phyloP scores from a whole-genome alignment of 2,329 filamentous ascomycete species.

The Pseudogymnoascus sp. region DNA sequence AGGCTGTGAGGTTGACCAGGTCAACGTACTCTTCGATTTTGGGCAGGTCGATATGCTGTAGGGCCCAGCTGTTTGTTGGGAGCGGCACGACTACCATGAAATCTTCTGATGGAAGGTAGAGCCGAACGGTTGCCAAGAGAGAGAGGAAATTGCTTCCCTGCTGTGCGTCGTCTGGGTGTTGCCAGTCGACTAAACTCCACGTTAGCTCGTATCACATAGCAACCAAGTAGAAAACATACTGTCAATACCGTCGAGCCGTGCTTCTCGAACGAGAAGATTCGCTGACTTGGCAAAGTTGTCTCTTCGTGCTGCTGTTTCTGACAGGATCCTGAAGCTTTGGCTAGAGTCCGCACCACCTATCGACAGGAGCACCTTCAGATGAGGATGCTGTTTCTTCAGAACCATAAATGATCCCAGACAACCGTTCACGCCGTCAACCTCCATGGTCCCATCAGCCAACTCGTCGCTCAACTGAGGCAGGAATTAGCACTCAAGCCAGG shows the following conservation, averaged over 20 bases:
- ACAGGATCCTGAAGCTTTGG: conserved; percentile 59
- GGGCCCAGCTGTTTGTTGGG: conserved; percentile 56
- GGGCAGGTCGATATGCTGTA: conserved; percentile 61
- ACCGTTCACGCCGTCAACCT: conserved; percentile 62
- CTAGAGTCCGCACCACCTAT: conserved; percentile 62
- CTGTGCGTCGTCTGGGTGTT: conserved; percentile 58
- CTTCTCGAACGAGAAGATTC: conserved; percentile 58
- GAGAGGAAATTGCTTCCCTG: conserved; percentile 64
- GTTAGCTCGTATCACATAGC: not conserved
- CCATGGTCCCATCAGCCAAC: conserved; percentile 64
- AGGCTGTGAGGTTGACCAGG: conserved; percentile 70
- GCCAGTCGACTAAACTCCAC: conserved; percentile 61
- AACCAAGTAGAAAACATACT: conserved; percentile 40
- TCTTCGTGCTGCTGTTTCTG: conserved; percentile 49
- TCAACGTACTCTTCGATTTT: conserved; percentile 59
- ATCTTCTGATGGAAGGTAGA: conserved; percentile 57
- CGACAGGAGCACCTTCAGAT: conserved; percentile 68
- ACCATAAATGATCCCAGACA: conserved; percentile 66
- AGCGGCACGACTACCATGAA: conserved; percentile 67
- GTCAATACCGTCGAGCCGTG: conserved; percentile 67
- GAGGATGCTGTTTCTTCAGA: conserved; percentile 61
- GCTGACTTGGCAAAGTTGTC: conserved; percentile 66
- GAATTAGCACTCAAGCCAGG: conserved; percentile 13
- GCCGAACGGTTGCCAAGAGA: conserved; percentile 57
- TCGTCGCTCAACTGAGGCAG: conserved; percentile 62